Evolutionary conservation across 2,329 filamentous ascomycete species (phyloP), one percentile per base, ranked within the genome.

Genomic region (Sclerotinia borealis): DNA sequence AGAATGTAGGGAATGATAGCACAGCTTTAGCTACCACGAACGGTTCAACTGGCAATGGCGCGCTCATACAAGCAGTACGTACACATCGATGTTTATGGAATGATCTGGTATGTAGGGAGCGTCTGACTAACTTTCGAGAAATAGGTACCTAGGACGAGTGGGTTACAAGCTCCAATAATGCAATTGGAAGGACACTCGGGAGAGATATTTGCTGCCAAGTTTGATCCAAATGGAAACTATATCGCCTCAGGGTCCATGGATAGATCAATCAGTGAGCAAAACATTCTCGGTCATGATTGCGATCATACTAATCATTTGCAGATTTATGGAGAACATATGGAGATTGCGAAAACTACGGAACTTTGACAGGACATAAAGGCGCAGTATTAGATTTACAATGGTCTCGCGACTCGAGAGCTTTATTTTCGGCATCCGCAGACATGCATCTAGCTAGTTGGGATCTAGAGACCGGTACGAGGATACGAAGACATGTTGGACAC

Each of bases 221-320:
- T 99, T 74, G 92, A 97, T 74, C 89, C 91, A 3, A 89, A 89
- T 2, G 93, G 93, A 49, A 89, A 92, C 67, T 82, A 92, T 68
- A 95, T 98, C 71, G 95, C 95, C 48, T 98, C 95, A 1, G 93
- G 92, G 10, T 95, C 92, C 15, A 96, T 97, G 91, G 95, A 99
- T 75, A 85, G 93, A 71, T 91, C 87, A 64, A 95, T 99, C 71
- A 81, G 91, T 96, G 79, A 64, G 88, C n/a, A 25, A 11, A 5
- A n/a, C 3, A 27, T n/a, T 9, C 79, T 29, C 7, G 1, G 49
- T 45, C 11, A 34, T 55, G 10, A 15, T 17, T 50, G 2, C 45
- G 29, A 34, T 31, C 27, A 55, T 52, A 61, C 65, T 72, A 73
- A 69, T 39, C 27, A 11, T 37, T 11, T 25, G 11, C 65, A 96